Conservation (phyloP, 495 filamentous ascomycete species). For the Neurospora tetrasperma region DNA sequence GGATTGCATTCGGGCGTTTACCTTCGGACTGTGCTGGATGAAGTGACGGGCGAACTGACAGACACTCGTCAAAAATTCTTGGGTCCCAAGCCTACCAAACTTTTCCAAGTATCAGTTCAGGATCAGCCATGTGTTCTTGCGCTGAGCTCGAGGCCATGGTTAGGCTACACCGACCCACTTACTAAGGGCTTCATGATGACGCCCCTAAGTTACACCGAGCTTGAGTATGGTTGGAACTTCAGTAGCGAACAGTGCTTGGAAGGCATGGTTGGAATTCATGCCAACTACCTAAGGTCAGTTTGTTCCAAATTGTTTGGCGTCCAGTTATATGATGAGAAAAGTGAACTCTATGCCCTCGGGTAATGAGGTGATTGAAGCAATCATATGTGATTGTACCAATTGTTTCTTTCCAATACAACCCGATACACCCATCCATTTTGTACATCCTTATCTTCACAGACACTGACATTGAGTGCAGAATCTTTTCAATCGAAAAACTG, state of each 20-base stretch:
- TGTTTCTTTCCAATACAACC: constrained; percentile 44
- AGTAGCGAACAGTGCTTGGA: constrained; percentile 86
- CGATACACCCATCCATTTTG: neutral
- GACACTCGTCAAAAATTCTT: constrained; percentile 92
- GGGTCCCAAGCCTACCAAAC: constrained; percentile 74
- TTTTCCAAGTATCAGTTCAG: constrained; percentile 79
- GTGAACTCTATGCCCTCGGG: constrained; percentile 35
- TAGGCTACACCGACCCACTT: constrained; percentile 78
- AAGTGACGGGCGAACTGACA: constrained; percentile 85
- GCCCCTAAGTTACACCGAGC: constrained; percentile 72
- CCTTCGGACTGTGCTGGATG: constrained; percentile 84
- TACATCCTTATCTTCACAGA: neutral
- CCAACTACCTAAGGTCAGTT: constrained; percentile 75
- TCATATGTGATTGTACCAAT: constrained; percentile 32
- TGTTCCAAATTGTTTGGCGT: constrained; percentile 7
- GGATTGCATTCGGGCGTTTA: constrained; percentile 94
- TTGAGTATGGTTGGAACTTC: constrained; percentile 94
- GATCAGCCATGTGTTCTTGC: constrained; percentile 81
- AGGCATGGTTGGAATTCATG: constrained; percentile 94
- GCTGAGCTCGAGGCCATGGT: constrained; percentile 81
- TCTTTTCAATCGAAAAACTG: constrained; percentile 82
- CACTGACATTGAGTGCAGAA: constrained; percentile 43
- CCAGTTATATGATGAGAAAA: constrained; percentile 59
- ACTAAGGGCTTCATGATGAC: constrained; percentile 85
- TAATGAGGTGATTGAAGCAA: constrained; percentile 35